Percentiles rank a stretch among this genome's conserved stretches.
phyloP scores from a whole-genome alignment of 139 green algal species.

The Coelastrella sp. region DNA sequence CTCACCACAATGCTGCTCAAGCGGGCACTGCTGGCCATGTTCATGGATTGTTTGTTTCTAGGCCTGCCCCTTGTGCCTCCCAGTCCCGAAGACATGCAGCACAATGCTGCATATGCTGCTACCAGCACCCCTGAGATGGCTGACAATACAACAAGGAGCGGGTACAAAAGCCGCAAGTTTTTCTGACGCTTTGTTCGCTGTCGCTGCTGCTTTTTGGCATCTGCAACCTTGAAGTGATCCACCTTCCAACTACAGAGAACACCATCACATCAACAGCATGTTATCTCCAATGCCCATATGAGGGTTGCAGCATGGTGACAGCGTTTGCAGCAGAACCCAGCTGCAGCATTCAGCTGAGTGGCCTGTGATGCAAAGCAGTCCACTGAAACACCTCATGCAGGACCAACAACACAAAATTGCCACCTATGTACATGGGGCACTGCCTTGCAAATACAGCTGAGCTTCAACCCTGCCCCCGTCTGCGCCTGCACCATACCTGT shows the following conservation, averaged over 20 bases:
- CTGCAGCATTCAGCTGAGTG: too few species aligned
- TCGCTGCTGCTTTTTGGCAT: slow-evolving; percentile 10
- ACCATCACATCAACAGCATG: background rate
- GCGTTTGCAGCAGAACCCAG: too few species aligned
- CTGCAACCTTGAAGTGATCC: slow-evolving; percentile 45
- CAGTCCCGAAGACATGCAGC: background rate
- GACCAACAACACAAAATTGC: too few species aligned
- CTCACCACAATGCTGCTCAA: background rate
- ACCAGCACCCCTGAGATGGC: background rate
- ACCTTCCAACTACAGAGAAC: slow-evolving; percentile 32
- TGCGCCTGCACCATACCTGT: background rate
- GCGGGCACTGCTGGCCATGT: background rate
- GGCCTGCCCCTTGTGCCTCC: background rate
- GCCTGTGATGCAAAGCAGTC: too few species aligned
- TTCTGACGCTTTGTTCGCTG: background rate
- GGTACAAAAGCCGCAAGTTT: background rate
- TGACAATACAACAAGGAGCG: background rate
- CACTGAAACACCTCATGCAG: too few species aligned
- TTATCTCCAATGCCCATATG: too few species aligned
- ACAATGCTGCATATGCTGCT: background rate
- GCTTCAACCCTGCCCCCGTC: too few species aligned
- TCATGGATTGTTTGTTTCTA: background rate
- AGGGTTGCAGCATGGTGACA: too few species aligned
- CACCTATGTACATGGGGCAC: too few species aligned
- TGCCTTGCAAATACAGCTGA: too few species aligned